Conservation (phyloP, 108 stramenopile genomes). For the Stephanodiscus minutulus region DNA sequence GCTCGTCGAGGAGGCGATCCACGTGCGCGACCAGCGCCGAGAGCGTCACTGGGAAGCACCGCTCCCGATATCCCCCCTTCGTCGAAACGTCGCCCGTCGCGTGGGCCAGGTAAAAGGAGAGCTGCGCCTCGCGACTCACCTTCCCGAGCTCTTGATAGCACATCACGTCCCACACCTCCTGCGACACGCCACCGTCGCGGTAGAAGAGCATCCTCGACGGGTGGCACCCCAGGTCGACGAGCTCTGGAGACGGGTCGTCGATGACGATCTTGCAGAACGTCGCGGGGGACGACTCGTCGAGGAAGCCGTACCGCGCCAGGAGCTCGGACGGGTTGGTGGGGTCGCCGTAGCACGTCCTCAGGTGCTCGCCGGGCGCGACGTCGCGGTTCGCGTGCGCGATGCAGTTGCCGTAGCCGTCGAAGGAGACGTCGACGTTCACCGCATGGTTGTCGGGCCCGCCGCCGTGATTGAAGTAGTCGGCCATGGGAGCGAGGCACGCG, state of each 20-base stretch:
- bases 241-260: conserved; percentile 30
- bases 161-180: conserved; percentile 44
- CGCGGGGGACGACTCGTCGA: conserved; percentile 28
- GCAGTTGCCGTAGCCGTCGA: conserved; percentile 49
- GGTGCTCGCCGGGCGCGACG: conserved; percentile 17
- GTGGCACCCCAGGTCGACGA: conserved; percentile 50
- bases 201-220: conserved; percentile 52
- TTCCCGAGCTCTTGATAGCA: conserved; percentile 29
- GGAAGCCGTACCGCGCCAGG: conserved; percentile 35
- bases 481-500: conserved; percentile 22
- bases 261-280: conserved; percentile 60
- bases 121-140: conserved; percentile 18
- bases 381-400: conserved; percentile 19
- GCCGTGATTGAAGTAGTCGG: conserved; percentile 42
- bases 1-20: conserved; percentile 37
- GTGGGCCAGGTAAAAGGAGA: conserved; percentile 49
- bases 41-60: conserved; percentile 44
- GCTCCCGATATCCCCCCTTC: conserved; percentile 46
- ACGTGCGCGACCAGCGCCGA: conserved; percentile 45
- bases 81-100: conserved; percentile 46
- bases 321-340: conserved; percentile 32
- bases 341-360: conserved; percentile 36
- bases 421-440: conserved; percentile 18
- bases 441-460: neutral
- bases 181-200: conserved; percentile 21